Evolutionary conservation across 768 basidiomycete genomes (phyloP).

Genomic region (Lentinula aciculospora): DNA sequence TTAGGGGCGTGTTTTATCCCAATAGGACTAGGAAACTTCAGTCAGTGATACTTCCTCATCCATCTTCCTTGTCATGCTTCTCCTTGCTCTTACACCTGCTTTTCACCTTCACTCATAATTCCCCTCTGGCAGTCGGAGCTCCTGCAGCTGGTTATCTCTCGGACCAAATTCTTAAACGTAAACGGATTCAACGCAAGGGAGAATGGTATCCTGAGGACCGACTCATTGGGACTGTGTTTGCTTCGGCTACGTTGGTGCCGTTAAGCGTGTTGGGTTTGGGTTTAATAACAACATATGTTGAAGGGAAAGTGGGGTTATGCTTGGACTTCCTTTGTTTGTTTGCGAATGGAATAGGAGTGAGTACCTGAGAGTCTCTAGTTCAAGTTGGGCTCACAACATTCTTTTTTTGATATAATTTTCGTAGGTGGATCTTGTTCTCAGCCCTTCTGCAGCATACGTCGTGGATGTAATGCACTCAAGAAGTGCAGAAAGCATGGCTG

Average conservation of each 20-base stretch:
- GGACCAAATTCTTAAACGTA: slow-evolving; percentile 43
- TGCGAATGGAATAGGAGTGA: slow-evolving; percentile 58
- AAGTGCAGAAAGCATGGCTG: slow-evolving; percentile 47
- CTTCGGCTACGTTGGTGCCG: slow-evolving; percentile 45
- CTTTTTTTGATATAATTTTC: no score
- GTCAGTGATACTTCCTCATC: slow-evolving; percentile 27
- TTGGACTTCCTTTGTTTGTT: slow-evolving; percentile 54
- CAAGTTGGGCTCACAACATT: not conserved
- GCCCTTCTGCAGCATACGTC: slow-evolving; percentile 39
- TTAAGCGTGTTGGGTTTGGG: slow-evolving; percentile 45
- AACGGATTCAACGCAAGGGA: slow-evolving; percentile 44
- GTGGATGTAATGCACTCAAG: slow-evolving; percentile 43
- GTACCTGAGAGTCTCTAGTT: slow-evolving; percentile 11
- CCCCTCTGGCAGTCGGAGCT: slow-evolving; percentile 42
- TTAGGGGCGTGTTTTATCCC: slow-evolving; percentile 60
- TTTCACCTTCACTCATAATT: not conserved
- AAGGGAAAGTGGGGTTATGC: slow-evolving; percentile 41
- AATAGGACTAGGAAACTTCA: slow-evolving; percentile 51
- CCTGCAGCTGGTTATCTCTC: slow-evolving; percentile 55
- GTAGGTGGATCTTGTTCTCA: slow-evolving; percentile 50
- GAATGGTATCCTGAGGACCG: slow-evolving; percentile 68
- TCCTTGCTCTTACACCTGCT: not conserved
- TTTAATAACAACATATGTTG: slow-evolving; percentile 44
- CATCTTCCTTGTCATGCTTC: not conserved
- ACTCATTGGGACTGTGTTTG: slow-evolving; percentile 44